These are phyloP conservation scores for Pholiota microspora DNA, from an alignment of 768 basidiomycete species.

Conservation along the genomic window DNA sequence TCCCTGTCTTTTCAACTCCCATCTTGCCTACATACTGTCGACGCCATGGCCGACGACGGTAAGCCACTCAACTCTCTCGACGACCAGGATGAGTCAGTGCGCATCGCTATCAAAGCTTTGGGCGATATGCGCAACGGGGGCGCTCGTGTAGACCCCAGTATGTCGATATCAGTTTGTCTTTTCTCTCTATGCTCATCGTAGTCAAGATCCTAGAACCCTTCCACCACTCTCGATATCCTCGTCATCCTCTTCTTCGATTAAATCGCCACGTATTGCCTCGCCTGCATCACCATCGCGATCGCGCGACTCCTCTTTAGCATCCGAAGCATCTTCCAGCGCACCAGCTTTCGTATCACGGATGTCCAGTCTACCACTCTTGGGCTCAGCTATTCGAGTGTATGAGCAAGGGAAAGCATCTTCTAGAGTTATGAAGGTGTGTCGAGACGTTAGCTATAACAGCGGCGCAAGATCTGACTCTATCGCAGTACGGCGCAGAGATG, in stretches of 20 bases:
- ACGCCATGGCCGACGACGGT: conserved; percentile 12
- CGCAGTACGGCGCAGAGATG: conserved; percentile 83
- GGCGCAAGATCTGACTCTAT: conserved; percentile 11
- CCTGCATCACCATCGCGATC: conserved; percentile 8
- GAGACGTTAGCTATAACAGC: background rate
- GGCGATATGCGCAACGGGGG: conserved; percentile 71
- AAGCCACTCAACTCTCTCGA: conserved; percentile 22
- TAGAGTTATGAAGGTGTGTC: conserved; percentile 75
- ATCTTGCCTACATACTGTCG: conserved; percentile 12
- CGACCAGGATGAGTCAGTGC: conserved; percentile 71
- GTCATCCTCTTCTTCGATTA: conserved; percentile 2
- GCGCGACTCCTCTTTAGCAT: conserved; percentile 7
- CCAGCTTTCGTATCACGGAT: conserved; percentile 48
- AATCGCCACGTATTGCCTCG: conserved; percentile 9
- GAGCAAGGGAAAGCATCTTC: conserved; percentile 84
- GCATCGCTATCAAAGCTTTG: conserved; percentile 75
- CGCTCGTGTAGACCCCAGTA: conserved; percentile 13
- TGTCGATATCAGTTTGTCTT: background rate
- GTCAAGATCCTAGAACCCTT: conserved; percentile 5
- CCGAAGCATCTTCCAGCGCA: conserved; percentile 20
- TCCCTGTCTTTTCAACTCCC: conserved; percentile 4
- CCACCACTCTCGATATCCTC: conserved; percentile 12
- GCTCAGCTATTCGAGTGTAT: conserved; percentile 69
- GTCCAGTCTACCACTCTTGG: conserved; percentile 69
- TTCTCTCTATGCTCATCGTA: background rate